Conservation (phyloP, 192 early-diverging fungal genomes). For the Coemansia javaensis region DNA sequence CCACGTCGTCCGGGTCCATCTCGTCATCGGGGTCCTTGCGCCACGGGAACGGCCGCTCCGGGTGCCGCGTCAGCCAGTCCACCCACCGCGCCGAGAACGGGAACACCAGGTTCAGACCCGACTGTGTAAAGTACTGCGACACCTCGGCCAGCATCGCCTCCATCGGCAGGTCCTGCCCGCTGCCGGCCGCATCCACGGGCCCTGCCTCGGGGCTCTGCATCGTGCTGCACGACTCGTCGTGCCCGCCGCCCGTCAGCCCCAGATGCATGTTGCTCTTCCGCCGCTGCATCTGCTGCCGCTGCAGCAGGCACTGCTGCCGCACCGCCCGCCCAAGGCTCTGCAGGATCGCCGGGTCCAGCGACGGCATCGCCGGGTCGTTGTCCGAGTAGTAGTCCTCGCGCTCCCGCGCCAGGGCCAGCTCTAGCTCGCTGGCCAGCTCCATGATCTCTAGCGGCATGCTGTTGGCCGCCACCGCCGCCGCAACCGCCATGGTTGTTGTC, state of each 20-base stretch:
- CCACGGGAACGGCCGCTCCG: slow-evolving; percentile 45
- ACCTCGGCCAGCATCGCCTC: slow-evolving; percentile 38
- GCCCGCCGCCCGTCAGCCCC: slow-evolving; percentile 16
- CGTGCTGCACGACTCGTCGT: not conserved
- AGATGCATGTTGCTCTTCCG: slow-evolving; percentile 53
- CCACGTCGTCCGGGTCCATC: slow-evolving; percentile 1
- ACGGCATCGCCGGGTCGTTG: slow-evolving; percentile 29
- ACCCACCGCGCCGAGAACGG: slow-evolving; percentile 50
- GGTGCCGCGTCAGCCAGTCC: slow-evolving; percentile 41
- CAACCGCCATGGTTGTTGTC: not conserved
- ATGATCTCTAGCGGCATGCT: slow-evolving; percentile 42
- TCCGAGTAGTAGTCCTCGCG: slow-evolving; percentile 48
- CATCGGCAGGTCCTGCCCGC: slow-evolving; percentile 33
- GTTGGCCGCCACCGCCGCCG: slow-evolving; percentile 8
- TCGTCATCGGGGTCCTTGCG: slow-evolving; percentile 46
- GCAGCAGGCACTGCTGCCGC: slow-evolving; percentile 38
- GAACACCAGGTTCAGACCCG: slow-evolving; percentile 38
- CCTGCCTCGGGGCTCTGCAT: not conserved
- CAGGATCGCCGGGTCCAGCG: slow-evolving; percentile 34
- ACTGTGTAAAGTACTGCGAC: slow-evolving; percentile 47
- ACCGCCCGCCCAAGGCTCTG: slow-evolving; percentile 42
- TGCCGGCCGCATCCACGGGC: slow-evolving; percentile 9
- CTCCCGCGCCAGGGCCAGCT: slow-evolving; percentile 46
- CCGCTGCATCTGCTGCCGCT: slow-evolving; percentile 40
- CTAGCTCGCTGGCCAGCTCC: slow-evolving; percentile 45